Evolutionary conservation across 768 basidiomycete species (phyloP).

Genomic region (Mycena rosella): DNA sequence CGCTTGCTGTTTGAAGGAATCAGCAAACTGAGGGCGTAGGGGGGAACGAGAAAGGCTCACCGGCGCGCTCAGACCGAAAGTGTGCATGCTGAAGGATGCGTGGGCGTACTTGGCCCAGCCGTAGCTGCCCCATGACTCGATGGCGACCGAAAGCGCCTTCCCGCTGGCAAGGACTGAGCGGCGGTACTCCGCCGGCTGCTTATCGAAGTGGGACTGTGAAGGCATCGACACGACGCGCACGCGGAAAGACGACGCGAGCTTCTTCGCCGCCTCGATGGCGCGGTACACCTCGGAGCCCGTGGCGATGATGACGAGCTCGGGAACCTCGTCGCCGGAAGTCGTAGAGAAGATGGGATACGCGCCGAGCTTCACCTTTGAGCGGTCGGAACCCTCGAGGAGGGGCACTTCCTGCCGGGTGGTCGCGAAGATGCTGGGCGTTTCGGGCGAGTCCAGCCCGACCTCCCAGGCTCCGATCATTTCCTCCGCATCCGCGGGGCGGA

Average conservation of each 20-base stretch:
- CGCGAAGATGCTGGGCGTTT: slow-evolving; percentile 19
- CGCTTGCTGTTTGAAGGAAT: background rate
- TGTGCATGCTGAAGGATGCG: slow-evolving; percentile 31
- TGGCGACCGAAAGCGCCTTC: slow-evolving; percentile 26
- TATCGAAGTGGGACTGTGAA: slow-evolving; percentile 23
- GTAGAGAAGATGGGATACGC: slow-evolving; percentile 29
- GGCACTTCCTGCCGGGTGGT: slow-evolving; percentile 30
- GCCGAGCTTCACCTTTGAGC: slow-evolving; percentile 24
- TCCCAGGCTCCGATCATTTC: slow-evolving; percentile 31
- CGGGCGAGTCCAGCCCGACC: slow-evolving; percentile 15
- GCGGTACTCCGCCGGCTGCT: slow-evolving; percentile 27
- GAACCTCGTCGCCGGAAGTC: background rate
- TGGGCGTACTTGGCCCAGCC: slow-evolving; percentile 34
- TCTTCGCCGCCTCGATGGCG: slow-evolving; percentile 7
- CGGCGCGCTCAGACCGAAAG: slow-evolving; percentile 28
- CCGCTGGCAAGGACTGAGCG: slow-evolving; percentile 2
- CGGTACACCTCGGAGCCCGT: slow-evolving; percentile 31
- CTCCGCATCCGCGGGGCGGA: slow-evolving; percentile 31
- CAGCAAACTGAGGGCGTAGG: background rate
- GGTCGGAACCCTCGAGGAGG: slow-evolving; percentile 30
- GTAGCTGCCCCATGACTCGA: slow-evolving; percentile 28
- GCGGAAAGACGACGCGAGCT: slow-evolving; percentile 4
- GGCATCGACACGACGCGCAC: slow-evolving; percentile 36
- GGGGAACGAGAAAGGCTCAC: background rate
- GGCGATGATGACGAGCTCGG: slow-evolving; percentile 26